Evolutionary conservation across 2,329 filamentous ascomycete species (phyloP).

Genomic region (Arthrobotrys musiformis): DNA sequence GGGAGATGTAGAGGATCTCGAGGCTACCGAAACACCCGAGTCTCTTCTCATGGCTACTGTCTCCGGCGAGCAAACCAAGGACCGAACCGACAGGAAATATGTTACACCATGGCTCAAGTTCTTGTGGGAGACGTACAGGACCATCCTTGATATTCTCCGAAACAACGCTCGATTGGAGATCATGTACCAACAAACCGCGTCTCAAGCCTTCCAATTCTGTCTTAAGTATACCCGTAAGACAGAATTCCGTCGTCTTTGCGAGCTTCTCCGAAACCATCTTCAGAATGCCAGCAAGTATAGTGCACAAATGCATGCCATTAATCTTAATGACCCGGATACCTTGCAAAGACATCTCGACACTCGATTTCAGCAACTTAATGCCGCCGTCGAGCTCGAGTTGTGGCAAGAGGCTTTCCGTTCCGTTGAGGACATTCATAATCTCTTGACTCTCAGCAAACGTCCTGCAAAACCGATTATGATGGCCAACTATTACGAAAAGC

Average conservation of each 20-base stretch:
- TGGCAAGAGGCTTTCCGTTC: conserved; percentile 99
- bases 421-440: conserved; percentile 97
- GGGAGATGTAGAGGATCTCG: conserved; percentile 91
- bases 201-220: conserved; percentile 99
- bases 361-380: conserved; percentile 97
- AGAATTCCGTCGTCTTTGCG: conserved; percentile 97
- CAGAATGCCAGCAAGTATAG: conserved; percentile 99
- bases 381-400: conserved; percentile 94
- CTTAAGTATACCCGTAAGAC: conserved; percentile 98
- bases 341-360: conserved; percentile 97
- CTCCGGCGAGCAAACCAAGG: conserved; percentile 95
- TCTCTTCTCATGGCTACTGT: conserved; percentile 97
- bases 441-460: conserved; percentile 96
- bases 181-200: conserved; percentile 97
- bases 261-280: conserved; percentile 97
- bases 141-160: conserved; percentile 96
- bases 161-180: conserved; percentile 98
- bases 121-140: conserved; percentile 98
- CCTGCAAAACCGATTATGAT: conserved; percentile 99
- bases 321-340: conserved; percentile 96
- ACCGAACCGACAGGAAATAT: conserved; percentile 96
- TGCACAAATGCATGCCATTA: conserved; percentile 98
- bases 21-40: conserved; percentile 96
- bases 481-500: conserved; percentile 99
- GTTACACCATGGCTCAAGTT: conserved; percentile 99